phyloP scores from a whole-genome alignment of 73 alveolate species.

The Blepharisma stoltei region DNA sequence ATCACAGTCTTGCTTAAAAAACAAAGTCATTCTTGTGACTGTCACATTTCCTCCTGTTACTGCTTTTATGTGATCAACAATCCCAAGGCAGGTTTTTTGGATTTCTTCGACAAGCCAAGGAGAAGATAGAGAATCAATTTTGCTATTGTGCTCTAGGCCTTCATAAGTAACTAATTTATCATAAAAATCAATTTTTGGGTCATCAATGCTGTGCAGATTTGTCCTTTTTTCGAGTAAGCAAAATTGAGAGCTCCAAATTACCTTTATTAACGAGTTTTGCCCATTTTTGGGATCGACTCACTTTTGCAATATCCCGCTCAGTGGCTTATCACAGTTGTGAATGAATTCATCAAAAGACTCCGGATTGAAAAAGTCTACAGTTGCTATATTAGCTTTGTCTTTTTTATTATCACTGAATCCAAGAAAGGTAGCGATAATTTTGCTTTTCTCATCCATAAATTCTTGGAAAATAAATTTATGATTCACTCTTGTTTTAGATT shows the following conservation, averaged over 20 bases:
- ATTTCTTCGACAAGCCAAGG: slow-evolving; percentile 79
- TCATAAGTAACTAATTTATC: slow-evolving; percentile 76
- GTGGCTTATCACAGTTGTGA: slow-evolving; percentile 62
- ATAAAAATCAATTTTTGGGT: slow-evolving; percentile 56
- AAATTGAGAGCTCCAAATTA: slow-evolving; percentile 78
- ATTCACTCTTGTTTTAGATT: slow-evolving; percentile 66
- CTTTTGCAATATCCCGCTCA: slow-evolving; percentile 68
- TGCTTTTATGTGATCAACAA: slow-evolving; percentile 70
- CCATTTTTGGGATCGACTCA: slow-evolving; percentile 72
- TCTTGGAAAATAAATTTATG: slow-evolving; percentile 67
- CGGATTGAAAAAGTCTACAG: slow-evolving; percentile 68
- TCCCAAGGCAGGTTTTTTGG: slow-evolving; percentile 66
- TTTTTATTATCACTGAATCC: neutral
- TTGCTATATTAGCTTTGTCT: slow-evolving; percentile 44
- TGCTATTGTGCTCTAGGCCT: slow-evolving; percentile 75
- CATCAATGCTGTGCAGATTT: slow-evolving; percentile 55
- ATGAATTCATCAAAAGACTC: slow-evolving; percentile 61
- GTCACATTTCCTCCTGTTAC: slow-evolving; percentile 79
- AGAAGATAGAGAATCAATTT: slow-evolving; percentile 65
- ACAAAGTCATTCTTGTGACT: slow-evolving; percentile 76
- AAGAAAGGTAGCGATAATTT: neutral
- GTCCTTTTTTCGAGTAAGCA: slow-evolving; percentile 72
- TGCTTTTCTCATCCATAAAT: slow-evolving; percentile 45
- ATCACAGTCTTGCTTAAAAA: slow-evolving; percentile 69
- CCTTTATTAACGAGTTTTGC: slow-evolving; percentile 75